A percentile compares a stretch with the other conserved stretches of the same genome.
Evolutionary conservation across 768 basidiomycete genomes (phyloP).

Genomic region (Russula earlei): DNA sequence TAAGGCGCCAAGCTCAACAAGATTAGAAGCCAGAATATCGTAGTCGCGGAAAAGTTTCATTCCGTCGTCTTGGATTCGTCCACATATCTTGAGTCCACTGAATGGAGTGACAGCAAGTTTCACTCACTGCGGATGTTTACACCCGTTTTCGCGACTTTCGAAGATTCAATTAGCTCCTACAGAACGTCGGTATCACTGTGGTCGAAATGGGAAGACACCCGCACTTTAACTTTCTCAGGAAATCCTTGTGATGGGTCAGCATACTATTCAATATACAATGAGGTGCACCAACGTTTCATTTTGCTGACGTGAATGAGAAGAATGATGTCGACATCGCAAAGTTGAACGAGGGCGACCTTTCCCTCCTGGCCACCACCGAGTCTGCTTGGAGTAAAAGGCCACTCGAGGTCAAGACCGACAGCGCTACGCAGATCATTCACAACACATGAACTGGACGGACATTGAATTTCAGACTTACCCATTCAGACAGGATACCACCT

Average conservation of each 20-base stretch:
- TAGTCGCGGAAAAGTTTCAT: slow-evolving; percentile 40
- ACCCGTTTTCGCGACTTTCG: slow-evolving; percentile 35
- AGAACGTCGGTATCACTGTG: not conserved
- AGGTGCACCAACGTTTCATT: slow-evolving; percentile 33
- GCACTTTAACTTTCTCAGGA: slow-evolving; percentile 34
- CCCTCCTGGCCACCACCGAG: slow-evolving; percentile 24
- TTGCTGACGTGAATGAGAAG: slow-evolving; percentile 39
- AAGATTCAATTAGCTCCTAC: slow-evolving; percentile 39
- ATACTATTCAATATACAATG: not conserved
- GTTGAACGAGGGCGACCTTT: slow-evolving; percentile 37
- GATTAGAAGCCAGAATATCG: slow-evolving; percentile 32
- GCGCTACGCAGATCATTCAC: slow-evolving; percentile 27
- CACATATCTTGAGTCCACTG: not conserved
- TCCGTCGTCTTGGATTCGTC: slow-evolving; percentile 33
- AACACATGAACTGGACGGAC: not conserved
- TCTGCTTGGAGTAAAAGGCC: slow-evolving; percentile 31
- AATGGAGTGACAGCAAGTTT: not conserved
- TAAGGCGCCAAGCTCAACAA: slow-evolving; percentile 39
- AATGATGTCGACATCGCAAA: slow-evolving; percentile 35
- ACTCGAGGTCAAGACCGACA: slow-evolving; percentile 45
- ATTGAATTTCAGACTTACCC: slow-evolving; percentile 26
- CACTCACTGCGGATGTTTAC: slow-evolving; percentile 41
- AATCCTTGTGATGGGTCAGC: slow-evolving; percentile 28
- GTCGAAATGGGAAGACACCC: not conserved
- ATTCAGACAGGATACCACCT: slow-evolving; percentile 29